Conservation (phyloP, 176 grass and related monocot genomes). For the Oryza rufipogon region DNA sequence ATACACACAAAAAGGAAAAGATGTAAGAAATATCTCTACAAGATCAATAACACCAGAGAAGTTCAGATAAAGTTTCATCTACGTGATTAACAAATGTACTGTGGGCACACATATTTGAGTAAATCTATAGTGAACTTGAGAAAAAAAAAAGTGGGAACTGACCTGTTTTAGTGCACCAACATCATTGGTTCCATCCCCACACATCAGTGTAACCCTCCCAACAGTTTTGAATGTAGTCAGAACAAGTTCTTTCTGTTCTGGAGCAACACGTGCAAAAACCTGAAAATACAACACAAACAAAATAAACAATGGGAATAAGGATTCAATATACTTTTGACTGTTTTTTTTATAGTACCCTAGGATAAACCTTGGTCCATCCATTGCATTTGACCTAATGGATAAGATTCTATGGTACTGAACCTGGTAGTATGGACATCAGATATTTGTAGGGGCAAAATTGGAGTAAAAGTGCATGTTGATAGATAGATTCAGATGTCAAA, state of each 20-base stretch:
- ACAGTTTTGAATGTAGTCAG: slow-evolving; percentile 96
- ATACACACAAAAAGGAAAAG: neutral
- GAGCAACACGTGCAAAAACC: slow-evolving; percentile 97
- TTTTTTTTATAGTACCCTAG: neutral
- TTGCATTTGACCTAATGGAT: neutral
- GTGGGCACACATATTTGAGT: neutral
- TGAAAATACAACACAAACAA: slow-evolving; percentile 45
- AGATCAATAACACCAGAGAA: neutral
- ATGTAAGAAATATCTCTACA: neutral
- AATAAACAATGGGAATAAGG: slow-evolving; percentile 6
- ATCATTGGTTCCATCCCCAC: slow-evolving; percentile 99
- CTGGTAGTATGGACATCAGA: too few species aligned
- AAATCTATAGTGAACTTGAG: slow-evolving; percentile 10
- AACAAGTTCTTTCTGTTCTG: slow-evolving; percentile 99
- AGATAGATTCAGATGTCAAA: neutral
- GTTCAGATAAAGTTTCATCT: neutral
- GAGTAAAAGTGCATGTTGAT: neutral
- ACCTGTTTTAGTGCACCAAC: slow-evolving; percentile 99
- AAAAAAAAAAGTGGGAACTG: slow-evolving; percentile 11
- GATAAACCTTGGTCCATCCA: neutral
- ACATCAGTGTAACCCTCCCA: slow-evolving; percentile 97
- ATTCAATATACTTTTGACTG: slow-evolving; percentile 7
- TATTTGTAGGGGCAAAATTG: neutral
- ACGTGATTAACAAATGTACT: slow-evolving; percentile 12
- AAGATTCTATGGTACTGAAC: neutral